Evolutionary conservation across 2,329 filamentous ascomycete species (phyloP), one percentile per base, ranked within the genome.

Genomic region (Sarocladium strictum): DNA sequence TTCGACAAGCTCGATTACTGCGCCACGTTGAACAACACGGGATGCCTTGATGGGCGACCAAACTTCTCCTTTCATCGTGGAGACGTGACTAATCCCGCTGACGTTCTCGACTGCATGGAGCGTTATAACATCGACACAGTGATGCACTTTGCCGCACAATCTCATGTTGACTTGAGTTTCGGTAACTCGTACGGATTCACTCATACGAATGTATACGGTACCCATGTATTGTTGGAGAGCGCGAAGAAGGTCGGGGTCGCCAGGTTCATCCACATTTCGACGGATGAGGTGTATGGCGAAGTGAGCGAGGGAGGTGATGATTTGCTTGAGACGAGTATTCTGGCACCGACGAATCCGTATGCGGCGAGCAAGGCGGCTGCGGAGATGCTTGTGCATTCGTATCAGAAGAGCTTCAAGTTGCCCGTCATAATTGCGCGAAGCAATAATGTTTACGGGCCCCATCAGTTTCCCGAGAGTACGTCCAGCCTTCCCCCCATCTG

Each of bases 1-100:
- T 90, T 92, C 64, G 89, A 94, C 72, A 93, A 92, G 70, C 77
- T 93, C 56, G 89, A 93, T 67, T 90, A 91, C 72, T 91, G 87
- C 72, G 80, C 89, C 7, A 88, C 88, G 7, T 75, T 90, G 61
- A 90, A 91, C 74, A 94, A 93, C 70, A 90, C 87, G 3, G 78
- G 84, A 43, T 76, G 80, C 52, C 78, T 93, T 50, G 80, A 87
- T 62, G 77, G 79, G 58, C 79, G 78, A 61, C 75, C 78, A 54
- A 93, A 92, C 69, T 94, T 92, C 68, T 80, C 77, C 27, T 93
- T 93, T 67, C 87, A 89, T 68, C 84, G 89, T 65, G 89, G 89
- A 54, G 87, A 93, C 63, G 83, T 93, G 60, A 90, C 86, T 29
- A 84, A 86, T 59, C 84, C 84, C 1, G 73, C 76, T 5, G 83